Evolutionary conservation across 208 protist species (phyloP).

Genomic region (Phytomonas francai): DNA sequence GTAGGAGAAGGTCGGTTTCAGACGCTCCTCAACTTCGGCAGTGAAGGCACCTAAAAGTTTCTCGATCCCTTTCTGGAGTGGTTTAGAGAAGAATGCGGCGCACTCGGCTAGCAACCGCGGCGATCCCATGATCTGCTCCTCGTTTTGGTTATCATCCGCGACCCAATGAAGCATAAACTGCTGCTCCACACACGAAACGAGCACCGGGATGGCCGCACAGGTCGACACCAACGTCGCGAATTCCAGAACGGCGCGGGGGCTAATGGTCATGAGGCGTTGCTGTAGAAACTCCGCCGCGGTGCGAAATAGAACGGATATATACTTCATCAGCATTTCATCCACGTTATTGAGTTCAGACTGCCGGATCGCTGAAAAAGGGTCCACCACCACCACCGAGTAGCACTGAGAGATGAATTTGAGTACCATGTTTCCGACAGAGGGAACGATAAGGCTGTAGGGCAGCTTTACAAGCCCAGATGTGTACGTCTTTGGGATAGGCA

Average conservation of each 20-base stretch:
- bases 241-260: constrained; percentile 42
- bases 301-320: constrained; percentile 80
- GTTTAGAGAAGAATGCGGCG: constrained; percentile 59
- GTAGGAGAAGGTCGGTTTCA: constrained; percentile 37
- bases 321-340: constrained; percentile 89
- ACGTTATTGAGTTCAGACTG: constrained; percentile 87
- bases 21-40: constrained; percentile 45
- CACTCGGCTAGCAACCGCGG: constrained; percentile 61
- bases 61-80: constrained; percentile 73
- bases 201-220: constrained; percentile 64
- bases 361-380: constrained; percentile 43
- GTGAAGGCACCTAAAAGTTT: constrained; percentile 50
- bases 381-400: constrained; percentile 66
- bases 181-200: constrained; percentile 84
- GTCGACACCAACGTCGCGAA: constrained; percentile 71
- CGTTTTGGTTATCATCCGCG: constrained; percentile 48
- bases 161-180: constrained; percentile 80
- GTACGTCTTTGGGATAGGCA: constrained; percentile 45
- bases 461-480: constrained; percentile 37
- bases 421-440: constrained; percentile 45
- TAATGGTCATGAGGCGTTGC: constrained; percentile 47
- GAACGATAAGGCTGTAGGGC: constrained; percentile 67
- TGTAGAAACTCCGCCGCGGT: constrained; percentile 70
- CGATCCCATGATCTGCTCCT: constrained; percentile 44
- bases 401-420: constrained; percentile 60